Evolutionary conservation across 2,329 filamentous ascomycete species (phyloP), one percentile per base, ranked within the genome.

Genomic region (Alternaria solani): DNA sequence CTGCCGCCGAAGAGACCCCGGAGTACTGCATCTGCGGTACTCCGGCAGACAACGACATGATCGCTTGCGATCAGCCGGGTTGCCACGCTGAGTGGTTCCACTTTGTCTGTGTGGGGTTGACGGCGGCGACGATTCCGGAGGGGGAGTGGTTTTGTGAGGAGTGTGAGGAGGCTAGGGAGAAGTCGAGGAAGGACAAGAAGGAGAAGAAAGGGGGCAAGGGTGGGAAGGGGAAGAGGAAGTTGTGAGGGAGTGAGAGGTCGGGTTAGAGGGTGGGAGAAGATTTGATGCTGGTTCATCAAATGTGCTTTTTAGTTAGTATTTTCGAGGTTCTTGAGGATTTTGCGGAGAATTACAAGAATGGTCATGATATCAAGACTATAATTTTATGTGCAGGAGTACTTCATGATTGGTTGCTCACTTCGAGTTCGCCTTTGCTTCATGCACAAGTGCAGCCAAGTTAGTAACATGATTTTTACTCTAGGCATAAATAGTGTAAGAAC

Each of bases 71-170:
- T n/a, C 41, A n/a, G 7, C n/a, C 20, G 20, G 6, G 20, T 12
- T 60, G 57, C 26, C 1, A 5, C 5, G 16, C 7, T 4, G 23
- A 51, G 14, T 60, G 57, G 57, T 60, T 47, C n/a, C 57, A 60
- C 16, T 60, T 36, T 28, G 47, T 16, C 0, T 60, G 57, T 12
- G 53, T 60, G 1, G 53, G 57, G 3, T 26, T 60, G 53, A 57
- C 46, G 7, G 11, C n/a, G 11, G 12, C 30, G 16, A 60, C 46
- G 4, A 34, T 60, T 28, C 57, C 53, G 0, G 23, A 34, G 14
- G 53, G 53, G 16, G 6, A 41, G n/a, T 60, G 53, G 57, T 42
- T 41, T 38, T 60, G 57, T 28, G 53, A 56, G 11, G 53, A 38
- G 20, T 57, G 57, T 48, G 25, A n/a, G 25, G 18, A 5, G 5